Base-by-base conservation (phyloP, 768 basidiomycete genomes). In the Pseudohyphozyma bogoriensis region DNA sequence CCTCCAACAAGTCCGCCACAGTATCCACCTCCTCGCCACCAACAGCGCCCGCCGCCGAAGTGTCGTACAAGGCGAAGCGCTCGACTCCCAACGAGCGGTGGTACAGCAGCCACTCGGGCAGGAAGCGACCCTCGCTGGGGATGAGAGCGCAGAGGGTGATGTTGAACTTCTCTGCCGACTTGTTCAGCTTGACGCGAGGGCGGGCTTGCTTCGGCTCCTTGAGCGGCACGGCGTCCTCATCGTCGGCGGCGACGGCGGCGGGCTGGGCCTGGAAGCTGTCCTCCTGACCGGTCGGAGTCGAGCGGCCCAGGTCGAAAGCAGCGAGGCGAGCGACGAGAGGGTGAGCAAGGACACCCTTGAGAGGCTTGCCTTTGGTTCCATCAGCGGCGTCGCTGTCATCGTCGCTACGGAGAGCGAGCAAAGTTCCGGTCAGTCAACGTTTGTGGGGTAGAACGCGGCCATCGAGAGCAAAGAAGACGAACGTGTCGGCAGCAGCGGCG, bases 51-150 rank as follows among this genome's bases (percentile, higher is more conserved):
- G 54, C 57, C 5, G 52, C 45, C 1, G 60, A 51, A 3, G 64
- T 65, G 39, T 65, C 64, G 60, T 65, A 65, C 1, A 65, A 58
- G 1, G 60, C 60, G 40, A 65, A 65, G 10, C 55, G 57, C 31
- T 58, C 60, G 18, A 65, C 64, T 12, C 64, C 64, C 53, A 65
- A 57, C 1, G 62, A 37, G 12, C 56, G 55, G 35, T 65, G 64
- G 46, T 65, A 65, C 2, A 62, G 45, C 8, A 65, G 50, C 60
- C 60, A 65, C 20, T 65, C 64, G 50, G 51, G 42, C 28, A 62
- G 57, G 57, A 65, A 65, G 10, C 64, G 57, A 53, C 55, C 46
- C 24, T 65, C 64, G 45, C 57, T 51, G 35, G 64, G 64, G 3
- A 65, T 32, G 15, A 65, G 49, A 15, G 60, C 60, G 44, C 64